Evolutionary conservation across 768 basidiomycete species (phyloP), one percentile per base, ranked within the genome.

Genomic region (Lentinula sp.): DNA sequence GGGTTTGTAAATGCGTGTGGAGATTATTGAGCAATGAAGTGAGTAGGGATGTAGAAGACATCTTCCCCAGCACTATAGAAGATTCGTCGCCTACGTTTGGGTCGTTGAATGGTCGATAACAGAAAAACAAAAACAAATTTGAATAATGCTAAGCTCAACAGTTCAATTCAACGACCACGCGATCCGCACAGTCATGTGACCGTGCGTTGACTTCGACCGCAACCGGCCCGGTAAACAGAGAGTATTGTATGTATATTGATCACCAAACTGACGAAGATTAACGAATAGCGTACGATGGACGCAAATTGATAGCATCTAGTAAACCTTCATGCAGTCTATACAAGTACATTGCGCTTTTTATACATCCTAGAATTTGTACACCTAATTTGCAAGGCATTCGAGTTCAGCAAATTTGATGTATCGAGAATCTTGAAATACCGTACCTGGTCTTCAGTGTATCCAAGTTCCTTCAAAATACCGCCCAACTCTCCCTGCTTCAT

Each of bases 361-460:
- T 8, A 49, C 4, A 21, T 49, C 15, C 48, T 49, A 49, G 48
- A 51, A 51, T n/a, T 51, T 51, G 50, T 51, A 51, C 11, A 51
- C 50, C 50, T 51, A 23, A 4, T 10, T 9, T 21, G 9, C 5
- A 11, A 34, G 50, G 11, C 23, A 48, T 39, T 8, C 13, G 11
- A 50, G 16, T 16, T 23, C 11, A 49, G 9, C 5, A 49, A 2
- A 11, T 28, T 5, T 3, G 15, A 31, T 23, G 23, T 31, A 28
- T 9, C 8, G 32, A 35, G 32, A 35, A 34, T 6, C 4, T 52
- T 6, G 34, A 35, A 37, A 11, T 37, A n/a, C 4, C 23, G 31
- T 60, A 95, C 95, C 80, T 98, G 94, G 16, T 92, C 88, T 63
- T 84, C 80, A 8, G 79, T 87, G 71, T 96, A 99, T 40, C 93